Percentiles rank a stretch among this genome's conserved stretches.
Evolutionary conservation across 345 rosid species (phyloP).

Genomic region (Hibiscus mutabilis): DNA sequence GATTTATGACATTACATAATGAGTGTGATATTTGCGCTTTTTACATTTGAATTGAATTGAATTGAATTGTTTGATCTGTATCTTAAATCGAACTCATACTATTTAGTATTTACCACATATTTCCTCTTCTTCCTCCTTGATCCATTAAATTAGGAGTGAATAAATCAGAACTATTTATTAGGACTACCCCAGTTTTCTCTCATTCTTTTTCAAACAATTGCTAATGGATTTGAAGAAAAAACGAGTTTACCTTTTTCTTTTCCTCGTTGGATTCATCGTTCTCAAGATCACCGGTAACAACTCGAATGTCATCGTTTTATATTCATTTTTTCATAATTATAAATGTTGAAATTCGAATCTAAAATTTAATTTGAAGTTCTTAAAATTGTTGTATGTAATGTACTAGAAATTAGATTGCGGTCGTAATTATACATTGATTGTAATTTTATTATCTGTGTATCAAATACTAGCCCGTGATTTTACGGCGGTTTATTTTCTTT

Average conservation of each 20-base stretch:
- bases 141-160: background rate
- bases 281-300: slow-evolving; percentile 66
- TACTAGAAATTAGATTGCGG: too few species aligned
- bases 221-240: slow-evolving; percentile 52
- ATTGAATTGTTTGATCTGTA: too few species aligned
- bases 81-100: too few species aligned
- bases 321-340: too few species aligned
- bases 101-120: background rate
- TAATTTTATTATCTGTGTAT: too few species aligned
- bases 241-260: slow-evolving; percentile 41
- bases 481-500: background rate
- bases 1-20: too few species aligned
- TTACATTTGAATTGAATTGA: too few species aligned
- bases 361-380: too few species aligned
- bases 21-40: too few species aligned
- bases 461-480: background rate
- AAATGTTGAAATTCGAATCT: too few species aligned
- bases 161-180: background rate
- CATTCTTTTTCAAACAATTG: background rate
- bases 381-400: too few species aligned
- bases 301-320: background rate
- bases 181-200: background rate
- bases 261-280: slow-evolving; percentile 44
- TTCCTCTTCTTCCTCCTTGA: background rate
- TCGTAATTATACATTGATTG: background rate